These are phyloP conservation scores for Herpetomonas tarakana DNA, from an alignment of 208 protist species.

Conservation along the genomic window DNA sequence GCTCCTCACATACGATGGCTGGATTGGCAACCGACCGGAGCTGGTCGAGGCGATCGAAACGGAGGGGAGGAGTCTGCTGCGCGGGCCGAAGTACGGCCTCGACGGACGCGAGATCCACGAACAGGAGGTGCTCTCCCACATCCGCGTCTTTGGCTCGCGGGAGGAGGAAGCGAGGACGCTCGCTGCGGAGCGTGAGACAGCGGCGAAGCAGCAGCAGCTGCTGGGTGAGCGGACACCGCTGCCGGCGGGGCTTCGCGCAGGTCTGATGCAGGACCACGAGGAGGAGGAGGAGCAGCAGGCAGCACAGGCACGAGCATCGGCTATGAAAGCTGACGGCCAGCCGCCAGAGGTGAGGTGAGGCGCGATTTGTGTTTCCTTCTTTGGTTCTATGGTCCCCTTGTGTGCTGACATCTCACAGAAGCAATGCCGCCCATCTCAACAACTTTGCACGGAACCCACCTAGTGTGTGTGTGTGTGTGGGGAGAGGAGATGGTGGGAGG, in stretches of 20 bases:
- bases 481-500: no score
- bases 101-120: constrained; percentile 58
- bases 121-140: constrained; percentile 52
- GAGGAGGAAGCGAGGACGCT: constrained; percentile 45
- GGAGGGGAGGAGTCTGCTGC: constrained; percentile 64
- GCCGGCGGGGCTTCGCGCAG: constrained; percentile 29
- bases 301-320: no score
- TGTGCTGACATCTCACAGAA: no score
- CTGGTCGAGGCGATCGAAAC: constrained; percentile 74
- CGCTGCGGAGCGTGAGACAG: constrained; percentile 46
- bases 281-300: background rate
- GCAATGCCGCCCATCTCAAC: no score
- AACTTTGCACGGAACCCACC: no score
- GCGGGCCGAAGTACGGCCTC: constrained; percentile 38
- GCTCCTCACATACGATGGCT: constrained; percentile 72
- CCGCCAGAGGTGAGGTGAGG: no score
- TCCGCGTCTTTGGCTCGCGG: constrained; percentile 62
- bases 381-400: no score
- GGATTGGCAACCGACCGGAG: constrained; percentile 74
- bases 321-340: no score
- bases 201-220: constrained; percentile 22
- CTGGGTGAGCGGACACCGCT: background rate
- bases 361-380: no score
- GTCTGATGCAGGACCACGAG: constrained; percentile 19
- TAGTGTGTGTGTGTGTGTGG: no score